A percentile compares a stretch with the other conserved stretches of the same genome.
phyloP scores from a whole-genome alignment of 225 moss, liverwort and hornwort species.

The Climacium dendroides region DNA sequence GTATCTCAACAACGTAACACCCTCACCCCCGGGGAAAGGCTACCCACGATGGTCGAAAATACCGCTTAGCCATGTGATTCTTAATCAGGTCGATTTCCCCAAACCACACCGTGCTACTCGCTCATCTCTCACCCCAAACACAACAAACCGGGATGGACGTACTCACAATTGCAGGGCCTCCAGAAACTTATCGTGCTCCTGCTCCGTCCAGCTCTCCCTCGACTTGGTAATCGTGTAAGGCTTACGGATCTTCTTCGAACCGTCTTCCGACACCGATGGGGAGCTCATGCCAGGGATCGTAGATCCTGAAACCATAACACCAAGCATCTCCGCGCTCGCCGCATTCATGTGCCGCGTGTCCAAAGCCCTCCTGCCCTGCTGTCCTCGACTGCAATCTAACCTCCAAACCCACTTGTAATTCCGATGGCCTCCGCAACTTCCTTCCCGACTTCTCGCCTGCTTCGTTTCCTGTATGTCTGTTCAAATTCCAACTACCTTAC shows the following conservation, averaged over 20 bases:
- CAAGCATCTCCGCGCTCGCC: conserved; percentile 39
- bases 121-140: background rate
- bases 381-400: background rate
- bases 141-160: background rate
- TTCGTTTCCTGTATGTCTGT: background rate
- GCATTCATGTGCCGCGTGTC: conserved; percentile 28
- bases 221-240: conserved; percentile 99
- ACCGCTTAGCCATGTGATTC: too few relatives aligned
- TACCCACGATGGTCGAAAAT: background rate
- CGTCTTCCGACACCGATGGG: conserved; percentile 58
- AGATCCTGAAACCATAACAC: conserved; percentile 38
- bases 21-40: too few relatives aligned
- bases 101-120: background rate
- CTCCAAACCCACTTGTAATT: background rate
- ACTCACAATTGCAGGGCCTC: conserved; percentile 93
- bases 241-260: conserved; percentile 88
- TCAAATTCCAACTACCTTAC: background rate
- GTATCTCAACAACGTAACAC: background rate
- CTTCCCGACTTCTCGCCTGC: background rate
- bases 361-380: background rate
- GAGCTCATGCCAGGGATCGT: conserved; percentile 42
- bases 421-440: background rate
- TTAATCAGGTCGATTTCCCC: background rate
- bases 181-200: conserved; percentile 98
- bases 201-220: conserved; percentile 99